A percentile compares a stretch with the other conserved stretches of the same genome.
phyloP scores from a whole-genome alignment of 2,329 filamentous ascomycete genomes.

The Sclerotinia sclerotiorum region DNA sequence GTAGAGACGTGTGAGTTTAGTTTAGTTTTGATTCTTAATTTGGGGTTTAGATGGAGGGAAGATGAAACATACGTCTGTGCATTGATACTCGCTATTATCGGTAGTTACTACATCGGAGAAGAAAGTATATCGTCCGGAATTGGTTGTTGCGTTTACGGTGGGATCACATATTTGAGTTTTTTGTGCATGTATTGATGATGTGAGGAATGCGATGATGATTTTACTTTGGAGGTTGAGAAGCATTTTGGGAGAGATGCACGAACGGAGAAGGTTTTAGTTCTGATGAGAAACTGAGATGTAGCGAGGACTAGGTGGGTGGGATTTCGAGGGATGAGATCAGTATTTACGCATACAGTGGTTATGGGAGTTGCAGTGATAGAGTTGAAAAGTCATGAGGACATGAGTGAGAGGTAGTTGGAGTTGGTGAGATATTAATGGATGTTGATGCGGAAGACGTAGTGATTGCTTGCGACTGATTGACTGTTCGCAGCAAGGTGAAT shows the following conservation, averaged over 20 bases:
- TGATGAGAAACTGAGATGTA: background rate
- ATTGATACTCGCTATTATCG: constrained; percentile 4
- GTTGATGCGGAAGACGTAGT: background rate
- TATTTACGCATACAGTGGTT: constrained; percentile 8
- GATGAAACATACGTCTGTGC: background rate
- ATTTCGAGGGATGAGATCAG: background rate
- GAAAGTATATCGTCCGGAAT: constrained; percentile 19
- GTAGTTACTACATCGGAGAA: background rate
- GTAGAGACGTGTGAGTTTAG: background rate
- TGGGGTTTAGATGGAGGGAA: background rate
- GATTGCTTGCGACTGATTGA: background rate
- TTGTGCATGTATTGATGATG: constrained; percentile 10
- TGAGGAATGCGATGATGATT: background rate
- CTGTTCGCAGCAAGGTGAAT: background rate
- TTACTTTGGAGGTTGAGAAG: background rate
- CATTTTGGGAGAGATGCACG: background rate
- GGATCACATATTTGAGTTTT: constrained; percentile 5
- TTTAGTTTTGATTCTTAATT: background rate
- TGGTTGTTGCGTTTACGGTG: background rate
- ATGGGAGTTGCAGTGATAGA: background rate
- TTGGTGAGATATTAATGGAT: background rate
- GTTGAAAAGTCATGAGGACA: constrained; percentile 15
- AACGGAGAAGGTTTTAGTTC: background rate
- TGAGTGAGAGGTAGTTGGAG: background rate
- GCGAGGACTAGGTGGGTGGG: too few relatives aligned